Evolutionary conservation across 2,329 filamentous ascomycete genomes (phyloP).

Genomic region (Fusarium graminum): DNA sequence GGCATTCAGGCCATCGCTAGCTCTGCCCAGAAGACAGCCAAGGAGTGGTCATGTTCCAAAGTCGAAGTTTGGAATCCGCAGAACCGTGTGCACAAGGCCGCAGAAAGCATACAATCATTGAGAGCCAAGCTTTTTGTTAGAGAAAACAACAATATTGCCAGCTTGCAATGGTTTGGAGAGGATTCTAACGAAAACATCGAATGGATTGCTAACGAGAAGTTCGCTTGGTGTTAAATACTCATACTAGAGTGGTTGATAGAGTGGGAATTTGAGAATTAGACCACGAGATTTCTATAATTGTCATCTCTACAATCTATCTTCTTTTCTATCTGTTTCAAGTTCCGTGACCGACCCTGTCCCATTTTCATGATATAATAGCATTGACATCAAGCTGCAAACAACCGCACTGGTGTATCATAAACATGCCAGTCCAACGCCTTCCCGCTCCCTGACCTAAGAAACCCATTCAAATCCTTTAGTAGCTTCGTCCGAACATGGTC

Average conservation of each 20-base stretch:
- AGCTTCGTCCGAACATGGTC: constrained; percentile 90
- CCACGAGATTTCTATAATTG: constrained; percentile 34
- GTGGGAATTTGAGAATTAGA: constrained; percentile 11
- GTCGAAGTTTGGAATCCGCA: constrained; percentile 89
- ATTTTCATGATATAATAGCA: constrained; percentile 47
- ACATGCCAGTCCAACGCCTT: constrained; percentile 49
- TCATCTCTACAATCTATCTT: constrained; percentile 41
- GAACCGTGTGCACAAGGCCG: constrained; percentile 61
- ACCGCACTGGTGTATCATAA: constrained; percentile 51
- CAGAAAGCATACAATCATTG: constrained; percentile 61
- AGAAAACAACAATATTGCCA: constrained; percentile 76
- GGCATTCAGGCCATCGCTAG: constrained; percentile 73
- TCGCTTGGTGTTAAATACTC: constrained; percentile 74
- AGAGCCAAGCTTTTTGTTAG: constrained; percentile 65
- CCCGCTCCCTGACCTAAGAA: constrained; percentile 44
- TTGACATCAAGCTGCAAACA: constrained; percentile 49
- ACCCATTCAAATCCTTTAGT: constrained; percentile 56
- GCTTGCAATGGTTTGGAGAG: constrained; percentile 77
- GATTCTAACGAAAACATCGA: constrained; percentile 67
- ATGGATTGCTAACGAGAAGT: constrained; percentile 84
- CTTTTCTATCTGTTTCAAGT: constrained; percentile 42
- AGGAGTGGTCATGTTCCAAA: constrained; percentile 75
- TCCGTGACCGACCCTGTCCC: constrained; percentile 32
- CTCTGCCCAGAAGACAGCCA: constrained; percentile 77
- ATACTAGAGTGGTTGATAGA: constrained; percentile 1